A percentile compares a stretch with the other conserved stretches of the same genome.
Evolutionary conservation across 331 rosid species (phyloP).

Genomic region (Acacia pycnantha): DNA sequence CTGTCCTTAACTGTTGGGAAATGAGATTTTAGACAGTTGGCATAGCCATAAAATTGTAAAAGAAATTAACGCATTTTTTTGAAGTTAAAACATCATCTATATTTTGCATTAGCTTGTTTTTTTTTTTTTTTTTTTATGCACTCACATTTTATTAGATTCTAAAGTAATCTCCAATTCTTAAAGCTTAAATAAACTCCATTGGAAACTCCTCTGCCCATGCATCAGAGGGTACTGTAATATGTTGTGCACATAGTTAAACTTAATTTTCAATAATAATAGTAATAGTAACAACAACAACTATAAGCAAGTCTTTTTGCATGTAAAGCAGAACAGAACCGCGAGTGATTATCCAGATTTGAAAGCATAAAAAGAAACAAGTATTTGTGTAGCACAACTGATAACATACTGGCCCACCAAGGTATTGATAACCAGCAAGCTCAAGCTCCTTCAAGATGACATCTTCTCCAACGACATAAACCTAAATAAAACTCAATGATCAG

Average conservation of each 20-base stretch:
- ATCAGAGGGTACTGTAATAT: not conserved
- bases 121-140: no score
- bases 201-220: not conserved
- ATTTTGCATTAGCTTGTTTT: no score
- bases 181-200: no score
- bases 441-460: constrained; percentile 98
- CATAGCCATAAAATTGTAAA: no score
- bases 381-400: not conserved
- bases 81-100: no score
- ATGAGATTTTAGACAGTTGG: not conserved
- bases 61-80: no score
- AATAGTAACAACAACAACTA: not conserved
- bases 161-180: no score
- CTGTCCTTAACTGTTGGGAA: constrained; percentile 4
- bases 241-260: constrained; percentile 20
- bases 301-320: not conserved
- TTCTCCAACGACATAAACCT: constrained; percentile 98
- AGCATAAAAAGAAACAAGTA: constrained; percentile 9
- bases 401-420: constrained; percentile 95
- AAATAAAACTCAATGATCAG: constrained; percentile 36
- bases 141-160: no score
- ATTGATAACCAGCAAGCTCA: constrained; percentile 93
- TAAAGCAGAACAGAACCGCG: not conserved
- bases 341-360: constrained; percentile 19
- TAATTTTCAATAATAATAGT: not conserved